Base-by-base conservation (phyloP, 768 basidiomycete species). In the Lentinula aciculospora region DNA sequence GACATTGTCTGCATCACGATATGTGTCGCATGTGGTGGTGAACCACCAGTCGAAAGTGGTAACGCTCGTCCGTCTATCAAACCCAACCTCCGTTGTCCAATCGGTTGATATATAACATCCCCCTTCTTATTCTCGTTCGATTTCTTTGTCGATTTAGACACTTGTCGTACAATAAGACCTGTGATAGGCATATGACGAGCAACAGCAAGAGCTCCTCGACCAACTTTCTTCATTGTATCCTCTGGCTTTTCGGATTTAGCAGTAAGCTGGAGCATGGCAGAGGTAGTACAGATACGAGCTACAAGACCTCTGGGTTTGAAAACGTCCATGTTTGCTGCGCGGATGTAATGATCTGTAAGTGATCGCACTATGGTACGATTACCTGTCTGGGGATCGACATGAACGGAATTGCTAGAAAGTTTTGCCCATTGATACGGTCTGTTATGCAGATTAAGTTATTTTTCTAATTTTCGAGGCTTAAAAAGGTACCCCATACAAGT, bases 351-450 rank as follows among this genome's bases (percentile, higher is more conserved):
- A 44, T 68, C 67, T 13, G 67, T 65, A 13, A 67, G 50, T 15
- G 63, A 63, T 54, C 65, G 66, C 27, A 63, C 65, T 27, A 68
- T 57, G 23, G 63, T 31, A 21, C 40, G 61, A 61, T 62, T 63
- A 3, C 59, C 63, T 0, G 42, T 58, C 25, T 62, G 27, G 1
- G 64, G 61, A 23, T 51, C 56, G 13, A 49, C 46, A 54, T 64
- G 60, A 0, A 67, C 55, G 3, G 55, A 60, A 3, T 31, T 47
- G 7, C 57, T 56, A 4, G 67, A 62, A 1, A 67, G 21, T 53
- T 63, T 61, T 3, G 64, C 63, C 67, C 67, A 68, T 34, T 68
- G 60, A 23, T 64, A 65, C n/a, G 66, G 65, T 13, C 65, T 64
- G 4, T 13, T 31, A 19, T 19, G n/a, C 9, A n/a, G 42, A 47